phyloP scores from a whole-genome alignment of 768 basidiomycete genomes.

The Russula vinacea region DNA sequence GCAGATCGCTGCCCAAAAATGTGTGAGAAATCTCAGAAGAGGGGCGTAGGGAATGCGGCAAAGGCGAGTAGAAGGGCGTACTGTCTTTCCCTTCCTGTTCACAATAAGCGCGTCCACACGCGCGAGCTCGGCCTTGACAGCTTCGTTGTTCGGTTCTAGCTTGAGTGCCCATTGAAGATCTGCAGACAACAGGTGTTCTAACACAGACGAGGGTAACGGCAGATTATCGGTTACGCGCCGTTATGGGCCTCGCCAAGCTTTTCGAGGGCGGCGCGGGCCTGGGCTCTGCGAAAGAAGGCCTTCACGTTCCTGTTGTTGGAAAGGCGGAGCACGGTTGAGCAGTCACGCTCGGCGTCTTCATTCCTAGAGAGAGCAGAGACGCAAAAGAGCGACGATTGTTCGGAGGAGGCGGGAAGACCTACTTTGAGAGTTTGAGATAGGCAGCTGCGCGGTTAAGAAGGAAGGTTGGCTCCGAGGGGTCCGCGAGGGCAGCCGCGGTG shows the following conservation, averaged over 20 bases:
- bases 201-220: background rate
- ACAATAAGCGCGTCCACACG: conserved; percentile 46
- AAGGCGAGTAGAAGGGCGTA: conserved; percentile 7
- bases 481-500: conserved; percentile 71
- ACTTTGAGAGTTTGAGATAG: conserved; percentile 94
- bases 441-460: conserved; percentile 87
- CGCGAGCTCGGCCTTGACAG: conserved; percentile 60
- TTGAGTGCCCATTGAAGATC: conserved; percentile 59
- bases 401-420: conserved; percentile 41
- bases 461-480: conserved; percentile 69
- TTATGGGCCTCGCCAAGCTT: conserved; percentile 55
- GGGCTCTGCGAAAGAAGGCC: conserved; percentile 72
- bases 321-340: conserved; percentile 58
- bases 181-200: conserved; percentile 33
- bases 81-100: conserved; percentile 37
- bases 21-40: background rate
- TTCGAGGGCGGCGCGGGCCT: conserved; percentile 60
- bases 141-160: conserved; percentile 61
- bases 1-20: conserved; percentile 33
- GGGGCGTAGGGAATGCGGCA: background rate
- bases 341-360: conserved; percentile 42
- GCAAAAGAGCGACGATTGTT: background rate
- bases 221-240: conserved; percentile 45
- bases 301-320: conserved; percentile 62
- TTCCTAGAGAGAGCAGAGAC: conserved; percentile 5